Evolutionary conservation across 805 yeast species (phyloP).

Genomic region (Crinitomyces ghanaensis): DNA sequence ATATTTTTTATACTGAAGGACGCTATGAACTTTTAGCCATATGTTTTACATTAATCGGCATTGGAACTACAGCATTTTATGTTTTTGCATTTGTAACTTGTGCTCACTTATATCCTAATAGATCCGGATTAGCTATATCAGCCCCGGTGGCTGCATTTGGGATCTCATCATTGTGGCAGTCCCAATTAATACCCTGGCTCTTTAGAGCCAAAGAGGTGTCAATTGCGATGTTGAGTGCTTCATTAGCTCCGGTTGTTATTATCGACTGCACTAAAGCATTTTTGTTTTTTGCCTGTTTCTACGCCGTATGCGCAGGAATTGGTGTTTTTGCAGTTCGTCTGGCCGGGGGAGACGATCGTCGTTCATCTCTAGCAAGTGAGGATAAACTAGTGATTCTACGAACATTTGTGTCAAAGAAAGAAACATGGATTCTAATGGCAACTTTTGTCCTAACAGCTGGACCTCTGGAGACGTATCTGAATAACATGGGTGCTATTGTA

Average conservation of each 20-base stretch:
- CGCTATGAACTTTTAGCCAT: constrained; percentile 10
- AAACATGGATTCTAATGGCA: constrained; percentile 51
- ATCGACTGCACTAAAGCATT: constrained; percentile 13
- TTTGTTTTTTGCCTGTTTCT: constrained; percentile 15
- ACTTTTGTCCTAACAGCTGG: constrained; percentile 65
- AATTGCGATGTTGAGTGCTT: constrained; percentile 3
- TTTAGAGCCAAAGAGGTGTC: constrained; percentile 24
- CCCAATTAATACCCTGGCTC: constrained; percentile 38
- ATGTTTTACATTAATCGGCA: constrained; percentile 27
- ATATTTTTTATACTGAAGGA: constrained; percentile 21
- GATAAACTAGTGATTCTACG: constrained; percentile 9
- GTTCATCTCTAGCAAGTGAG: constrained; percentile 15
- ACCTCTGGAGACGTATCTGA: constrained; percentile 73
- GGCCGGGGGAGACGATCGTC: constrained; percentile 25
- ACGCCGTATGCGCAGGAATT: constrained; percentile 17
- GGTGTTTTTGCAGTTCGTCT: constrained; percentile 18
- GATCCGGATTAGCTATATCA: constrained; percentile 72
- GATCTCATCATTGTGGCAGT: constrained; percentile 60
- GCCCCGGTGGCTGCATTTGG: constrained; percentile 87
- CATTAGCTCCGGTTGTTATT: no score
- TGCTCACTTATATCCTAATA: constrained; percentile 70
- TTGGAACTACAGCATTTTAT: constrained; percentile 29
- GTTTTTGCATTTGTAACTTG: constrained; percentile 44
- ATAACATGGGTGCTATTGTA: constrained; percentile 71
- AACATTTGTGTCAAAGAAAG: constrained; percentile 9